Evolutionary conservation across 331 rosid genomes (phyloP), one percentile per base, ranked within the genome.

Genomic region (Dryas integrifolia): DNA sequence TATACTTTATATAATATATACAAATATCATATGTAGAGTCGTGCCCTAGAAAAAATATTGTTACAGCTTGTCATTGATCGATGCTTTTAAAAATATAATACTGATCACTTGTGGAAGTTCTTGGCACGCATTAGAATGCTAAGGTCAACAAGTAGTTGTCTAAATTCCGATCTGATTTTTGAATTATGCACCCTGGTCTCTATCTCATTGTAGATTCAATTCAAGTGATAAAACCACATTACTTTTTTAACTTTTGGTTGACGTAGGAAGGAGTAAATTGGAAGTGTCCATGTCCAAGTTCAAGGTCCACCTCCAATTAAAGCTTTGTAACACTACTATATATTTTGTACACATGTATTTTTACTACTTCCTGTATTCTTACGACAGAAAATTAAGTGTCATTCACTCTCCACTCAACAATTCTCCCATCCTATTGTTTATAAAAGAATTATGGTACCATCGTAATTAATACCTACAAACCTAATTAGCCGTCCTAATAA

Each of bases 81-180:
- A 63, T 41, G 67, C 50, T 1, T 30, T 1, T 30, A 1, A 30
- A 1, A 1, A 30, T 30, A 30, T 30, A 30, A 30, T 30, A 30
- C 3, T 30, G 35, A 30, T 30, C 35, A 30, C 66, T 40, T 61
- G 24, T 39, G 66, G 66, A 39, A 61, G 43, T 61, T 61, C 67
- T 39, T 46, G 67, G 13, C 18, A 12, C 35, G 43, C 65, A 58
- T 13, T 38, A 9, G 24, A 58, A 58, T 35, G 16, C 43, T 46
- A 46, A 65, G 55, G 51, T 46, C 70, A 46, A 46, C 57, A 65
- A 65, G 15, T 65, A 26, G 35, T 35, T 67, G 35, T 49, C 24
- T 38, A 35, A 50, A 10, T 15, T 35, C 70, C 7, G 14, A 6
- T 50, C n/a, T 2, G 7, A 50, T 30, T 30, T 30, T 26, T 26